A percentile compares a stretch with the other conserved stretches of the same genome.
phyloP scores from a whole-genome alignment of 441 rosid species.

The Arabidopsis hybrid region DNA sequence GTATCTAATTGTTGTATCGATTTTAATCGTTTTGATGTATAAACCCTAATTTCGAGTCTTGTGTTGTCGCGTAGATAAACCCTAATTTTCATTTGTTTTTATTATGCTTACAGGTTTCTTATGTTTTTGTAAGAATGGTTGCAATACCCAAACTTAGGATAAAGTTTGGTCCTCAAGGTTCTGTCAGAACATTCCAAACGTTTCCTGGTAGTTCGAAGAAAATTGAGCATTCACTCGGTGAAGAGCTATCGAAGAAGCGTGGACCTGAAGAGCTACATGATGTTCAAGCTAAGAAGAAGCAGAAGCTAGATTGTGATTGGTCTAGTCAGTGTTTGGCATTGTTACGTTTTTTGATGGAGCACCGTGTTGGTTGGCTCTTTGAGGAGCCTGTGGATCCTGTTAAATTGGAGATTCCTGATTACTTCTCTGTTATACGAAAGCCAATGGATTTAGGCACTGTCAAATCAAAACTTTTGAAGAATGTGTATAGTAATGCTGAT shows the following conservation, averaged over 20 bases:
- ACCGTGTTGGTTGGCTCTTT: slow-evolving; percentile 57
- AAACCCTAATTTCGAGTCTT: slow-evolving; percentile 25
- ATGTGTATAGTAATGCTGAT: slow-evolving; percentile 46
- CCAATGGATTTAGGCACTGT: slow-evolving; percentile 83
- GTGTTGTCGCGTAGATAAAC: background rate
- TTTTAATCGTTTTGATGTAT: background rate
- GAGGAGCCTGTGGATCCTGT: slow-evolving; percentile 66
- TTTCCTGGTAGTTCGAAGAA: slow-evolving; percentile 2
- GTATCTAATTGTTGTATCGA: background rate
- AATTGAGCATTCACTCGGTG: background rate
- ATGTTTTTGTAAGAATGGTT: slow-evolving; percentile 22
- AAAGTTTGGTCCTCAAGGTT: slow-evolving; percentile 35
- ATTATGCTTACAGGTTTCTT: slow-evolving; percentile 17
- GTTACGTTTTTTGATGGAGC: slow-evolving; percentile 49
- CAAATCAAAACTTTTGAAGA: slow-evolving; percentile 53
- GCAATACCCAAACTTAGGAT: slow-evolving; percentile 28
- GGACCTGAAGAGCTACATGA: slow-evolving; percentile 45
- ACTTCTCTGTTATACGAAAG: slow-evolving; percentile 55
- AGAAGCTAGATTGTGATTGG: slow-evolving; percentile 59
- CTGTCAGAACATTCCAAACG: slow-evolving; percentile 18
- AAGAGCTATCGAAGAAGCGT: slow-evolving; percentile 58
- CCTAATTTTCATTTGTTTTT: slow-evolving; percentile 8
- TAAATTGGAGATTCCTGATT: slow-evolving; percentile 63
- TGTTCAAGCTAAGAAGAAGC: slow-evolving; percentile 56
- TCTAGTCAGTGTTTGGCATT: slow-evolving; percentile 60